Percentiles rank a stretch among this genome's conserved stretches.
These are phyloP conservation scores for Fusarium incarnatum DNA, from an alignment of 2,329 filamentous ascomycete species.

Conservation along the genomic window DNA sequence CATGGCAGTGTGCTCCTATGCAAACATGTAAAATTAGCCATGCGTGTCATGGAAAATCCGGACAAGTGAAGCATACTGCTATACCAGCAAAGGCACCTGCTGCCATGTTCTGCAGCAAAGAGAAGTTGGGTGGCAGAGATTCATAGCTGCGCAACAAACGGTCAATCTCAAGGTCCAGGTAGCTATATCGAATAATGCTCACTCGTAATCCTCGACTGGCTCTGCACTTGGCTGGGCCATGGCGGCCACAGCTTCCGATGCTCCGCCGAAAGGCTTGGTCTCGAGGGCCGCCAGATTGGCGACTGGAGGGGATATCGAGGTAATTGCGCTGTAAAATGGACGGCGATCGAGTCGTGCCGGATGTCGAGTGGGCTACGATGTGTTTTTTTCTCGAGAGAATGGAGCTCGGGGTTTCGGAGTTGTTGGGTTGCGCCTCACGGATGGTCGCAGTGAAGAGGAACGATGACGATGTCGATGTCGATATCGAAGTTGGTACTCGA, in stretches of 20 bases:
- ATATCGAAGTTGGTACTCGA: slow-evolving; percentile 20
- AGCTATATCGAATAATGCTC: slow-evolving; percentile 47
- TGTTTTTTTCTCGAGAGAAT: not conserved
- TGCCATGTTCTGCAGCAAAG: slow-evolving; percentile 91
- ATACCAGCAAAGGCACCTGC: slow-evolving; percentile 97
- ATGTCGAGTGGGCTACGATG: slow-evolving; percentile 13
- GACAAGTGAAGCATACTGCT: slow-evolving; percentile 70
- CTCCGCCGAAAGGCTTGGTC: slow-evolving; percentile 70
- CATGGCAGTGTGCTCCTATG: slow-evolving; percentile 97
- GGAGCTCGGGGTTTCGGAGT: not conserved
- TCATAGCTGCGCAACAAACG: slow-evolving; percentile 74
- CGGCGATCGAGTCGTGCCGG: slow-evolving; percentile 20
- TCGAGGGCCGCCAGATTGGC: slow-evolving; percentile 73
- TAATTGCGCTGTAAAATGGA: slow-evolving; percentile 30
- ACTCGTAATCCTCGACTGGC: slow-evolving; percentile 75
- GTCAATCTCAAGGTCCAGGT: slow-evolving; percentile 9
- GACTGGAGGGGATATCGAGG: slow-evolving; percentile 44
- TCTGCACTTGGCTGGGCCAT: slow-evolving; percentile 77
- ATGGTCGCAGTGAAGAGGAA: slow-evolving; percentile 23
- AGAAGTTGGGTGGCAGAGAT: slow-evolving; percentile 93
- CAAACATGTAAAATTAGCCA: slow-evolving; percentile 32
- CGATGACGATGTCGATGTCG: slow-evolving; percentile 35
- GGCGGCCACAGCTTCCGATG: slow-evolving; percentile 73
- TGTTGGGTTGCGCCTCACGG: slow-evolving; percentile 15
- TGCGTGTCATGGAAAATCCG: not conserved